phyloP scores from a whole-genome alignment of 1,139 yeast genomes.

The Candida sanyaensis region DNA sequence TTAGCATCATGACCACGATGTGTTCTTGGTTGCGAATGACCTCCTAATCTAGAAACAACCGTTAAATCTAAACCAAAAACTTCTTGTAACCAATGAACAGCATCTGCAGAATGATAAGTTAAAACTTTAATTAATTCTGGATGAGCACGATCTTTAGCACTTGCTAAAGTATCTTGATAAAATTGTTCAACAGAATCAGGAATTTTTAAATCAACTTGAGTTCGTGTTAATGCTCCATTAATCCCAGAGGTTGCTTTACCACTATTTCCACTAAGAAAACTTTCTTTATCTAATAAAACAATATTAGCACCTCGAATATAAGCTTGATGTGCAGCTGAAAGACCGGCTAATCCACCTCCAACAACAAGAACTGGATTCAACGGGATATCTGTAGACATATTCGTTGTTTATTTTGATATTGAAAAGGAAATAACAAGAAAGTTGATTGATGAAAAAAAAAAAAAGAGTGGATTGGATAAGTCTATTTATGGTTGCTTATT shows the following conservation, averaged over 20 bases:
- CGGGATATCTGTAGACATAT: slow-evolving; percentile 22
- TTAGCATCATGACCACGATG: slow-evolving; percentile 69
- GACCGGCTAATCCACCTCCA: slow-evolving; percentile 82
- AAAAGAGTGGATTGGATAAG: background rate
- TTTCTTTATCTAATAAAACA: slow-evolving; percentile 61
- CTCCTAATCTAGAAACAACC: slow-evolving; percentile 71
- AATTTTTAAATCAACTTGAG: slow-evolving; percentile 54
- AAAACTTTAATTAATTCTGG: slow-evolving; percentile 52
- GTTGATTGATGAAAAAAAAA: background rate
- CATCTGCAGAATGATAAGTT: slow-evolving; percentile 55
- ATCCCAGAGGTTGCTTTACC: slow-evolving; percentile 84
- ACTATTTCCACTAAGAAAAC: slow-evolving; percentile 74
- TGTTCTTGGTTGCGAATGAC: slow-evolving; percentile 74
- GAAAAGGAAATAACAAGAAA: background rate
- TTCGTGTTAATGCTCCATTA: slow-evolving; percentile 68
- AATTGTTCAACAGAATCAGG: slow-evolving; percentile 61
- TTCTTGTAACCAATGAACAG: slow-evolving; percentile 73
- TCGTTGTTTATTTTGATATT: background rate
- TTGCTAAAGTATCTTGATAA: slow-evolving; percentile 62
- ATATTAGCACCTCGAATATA: slow-evolving; percentile 58
- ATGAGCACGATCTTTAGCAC: slow-evolving; percentile 66
- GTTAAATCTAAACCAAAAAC: slow-evolving; percentile 61
- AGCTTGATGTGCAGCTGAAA: slow-evolving; percentile 73
- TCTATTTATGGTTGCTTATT: slow-evolving; percentile 1
- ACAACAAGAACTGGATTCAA: slow-evolving; percentile 57